Evolutionary conservation across 1,284 basidiomycete genomes (phyloP), one percentile per base, ranked within the genome.

Genomic region (Exobasidium rhododendri): DNA sequence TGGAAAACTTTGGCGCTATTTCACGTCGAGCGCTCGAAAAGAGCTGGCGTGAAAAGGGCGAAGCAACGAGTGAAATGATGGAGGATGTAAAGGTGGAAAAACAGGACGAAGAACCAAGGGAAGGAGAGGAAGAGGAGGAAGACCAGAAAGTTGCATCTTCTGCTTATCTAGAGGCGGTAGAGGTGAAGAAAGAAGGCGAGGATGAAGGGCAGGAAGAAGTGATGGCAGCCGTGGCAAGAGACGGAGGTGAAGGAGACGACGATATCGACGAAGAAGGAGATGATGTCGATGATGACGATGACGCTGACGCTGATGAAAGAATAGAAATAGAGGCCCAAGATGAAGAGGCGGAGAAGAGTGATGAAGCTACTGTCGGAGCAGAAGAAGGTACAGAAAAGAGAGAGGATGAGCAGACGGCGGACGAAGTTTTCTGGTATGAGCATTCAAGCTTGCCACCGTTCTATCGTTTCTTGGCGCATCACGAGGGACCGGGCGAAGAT

Each of bases 1-100:
- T 67, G 22, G 61, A 61, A 13, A 66, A 65, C 32, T 75, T 64
- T 53, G 49, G 28, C 0, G 68, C 67, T 1, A 29, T 74, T 2
- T 59, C 70, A 1, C 66, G 67, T 0, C 45, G 17, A 4, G 62
- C 70, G 28, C 61, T 74, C 13, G 61, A 63, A 20, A 28, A 60
- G 17, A 59, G 58, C 1, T 74, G 70, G 66, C 47, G 47, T 24
- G 47, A 50, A 20, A 50, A 28, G 26, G 20, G 4, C 2, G 47
- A 28, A 4, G 2, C 47, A 24, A 24, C 4, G 24, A 14, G 24
- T 26, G 46, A 47, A 10, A 20, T 47, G 14, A 20, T 47, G 14
- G 20, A 26, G 3, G 47, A 50, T 24, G 47, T 14, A 50, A 26
- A 50, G 24, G 44, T n/a, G 24, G 44, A 43, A 28, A 26, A 60